Evolutionary conservation across 2,329 filamentous ascomycete species (phyloP).

Genomic region (Emericellopsis atlantica): DNA sequence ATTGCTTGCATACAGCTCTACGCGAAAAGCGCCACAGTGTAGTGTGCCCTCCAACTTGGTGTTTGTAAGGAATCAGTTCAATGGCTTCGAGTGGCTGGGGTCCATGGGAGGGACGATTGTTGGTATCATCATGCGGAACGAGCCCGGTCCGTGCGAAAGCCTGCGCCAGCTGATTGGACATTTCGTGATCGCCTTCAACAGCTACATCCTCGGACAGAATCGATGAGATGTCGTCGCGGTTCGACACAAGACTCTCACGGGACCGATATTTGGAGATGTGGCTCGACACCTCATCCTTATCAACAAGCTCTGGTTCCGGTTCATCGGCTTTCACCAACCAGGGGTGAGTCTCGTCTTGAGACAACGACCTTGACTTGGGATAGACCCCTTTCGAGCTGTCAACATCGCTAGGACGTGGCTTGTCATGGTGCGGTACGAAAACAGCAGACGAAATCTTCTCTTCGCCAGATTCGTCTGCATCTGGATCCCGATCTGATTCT

Average conservation of each 20-base stretch:
- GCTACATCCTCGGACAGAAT: conserved; percentile 24
- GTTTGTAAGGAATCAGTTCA: conserved; percentile 90
- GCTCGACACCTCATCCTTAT: conserved; percentile 10
- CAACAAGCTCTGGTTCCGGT: conserved; percentile 20
- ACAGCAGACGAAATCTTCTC: conserved; percentile 82
- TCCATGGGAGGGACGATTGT: conserved; percentile 27
- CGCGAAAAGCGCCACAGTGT: conserved; percentile 94
- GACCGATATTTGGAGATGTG: conserved; percentile 11
- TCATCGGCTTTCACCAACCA: conserved; percentile 50
- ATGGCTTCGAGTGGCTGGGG: conserved; percentile 72
- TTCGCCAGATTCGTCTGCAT: conserved; percentile 54
- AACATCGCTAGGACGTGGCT: conserved; percentile 12
- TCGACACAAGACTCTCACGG: conserved; percentile 15
- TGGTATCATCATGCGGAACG: conserved; percentile 32
- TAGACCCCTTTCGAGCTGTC: conserved; percentile 16
- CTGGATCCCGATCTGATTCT: conserved; percentile 24
- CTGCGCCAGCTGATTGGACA: conserved; percentile 17
- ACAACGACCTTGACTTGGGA: conserved; percentile 28
- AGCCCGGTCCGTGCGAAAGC: conserved; percentile 21
- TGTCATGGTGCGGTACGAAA: conserved; percentile 62
- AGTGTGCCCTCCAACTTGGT: conserved; percentile 94
- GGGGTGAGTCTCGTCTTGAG: conserved; percentile 25
- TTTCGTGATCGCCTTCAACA: conserved; percentile 28
- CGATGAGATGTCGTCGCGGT: conserved; percentile 16
- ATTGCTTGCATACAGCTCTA: conserved; percentile 90